Base-by-base conservation (phyloP, 2,329 filamentous ascomycete genomes). In the Cryphonectria radicalis region DNA sequence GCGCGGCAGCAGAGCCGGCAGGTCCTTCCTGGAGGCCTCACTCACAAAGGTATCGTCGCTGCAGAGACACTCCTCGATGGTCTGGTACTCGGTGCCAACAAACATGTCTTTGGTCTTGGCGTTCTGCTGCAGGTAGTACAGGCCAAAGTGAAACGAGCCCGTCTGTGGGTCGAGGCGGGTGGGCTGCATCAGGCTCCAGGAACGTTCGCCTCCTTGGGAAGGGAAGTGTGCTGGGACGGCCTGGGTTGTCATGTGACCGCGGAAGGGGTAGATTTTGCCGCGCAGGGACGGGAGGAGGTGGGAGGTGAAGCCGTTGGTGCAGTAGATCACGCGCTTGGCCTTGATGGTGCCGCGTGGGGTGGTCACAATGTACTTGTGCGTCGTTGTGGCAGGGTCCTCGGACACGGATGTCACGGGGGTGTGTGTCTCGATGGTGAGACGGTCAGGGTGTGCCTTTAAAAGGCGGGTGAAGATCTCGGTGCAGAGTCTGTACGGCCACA, bases 241-340 rank as follows among this genome's bases (percentile, higher is more conserved):
- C 14, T 65, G 63, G 1, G 63, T 65, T 2, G 63, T 65, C 63
- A 65, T 65, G 63, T 65, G 63, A 4, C 63, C 63, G 3, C 63
- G 63, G 8, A 46, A 53, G 10, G 63, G 63, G 42, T 65, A 50
- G 71, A 93, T 92, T 13, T 88, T 85, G 71, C 86, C 84, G 8
- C 82, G 79, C 76, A 91, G 92, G 69, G 84, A 78, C 0, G 89
- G 89, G 1, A 90, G 80, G 7, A 93, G 77, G 17, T 86, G 84
- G 0, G 89, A 86, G 0, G 90, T 91, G 77, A 92, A 92, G 17
- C 83, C 91, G 74, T 93, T 93, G 1, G 89, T 92, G 22, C 91
- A 90, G 60, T 91, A 83, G 25, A 93, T 81, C 19, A 93, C 82
- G 46, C 84, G 85, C 37, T 81, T 82, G 1, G 91, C 83, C 13